phyloP scores from a whole-genome alignment of 177 flowering plant genomes.

The Tripterygium wilfordii region DNA sequence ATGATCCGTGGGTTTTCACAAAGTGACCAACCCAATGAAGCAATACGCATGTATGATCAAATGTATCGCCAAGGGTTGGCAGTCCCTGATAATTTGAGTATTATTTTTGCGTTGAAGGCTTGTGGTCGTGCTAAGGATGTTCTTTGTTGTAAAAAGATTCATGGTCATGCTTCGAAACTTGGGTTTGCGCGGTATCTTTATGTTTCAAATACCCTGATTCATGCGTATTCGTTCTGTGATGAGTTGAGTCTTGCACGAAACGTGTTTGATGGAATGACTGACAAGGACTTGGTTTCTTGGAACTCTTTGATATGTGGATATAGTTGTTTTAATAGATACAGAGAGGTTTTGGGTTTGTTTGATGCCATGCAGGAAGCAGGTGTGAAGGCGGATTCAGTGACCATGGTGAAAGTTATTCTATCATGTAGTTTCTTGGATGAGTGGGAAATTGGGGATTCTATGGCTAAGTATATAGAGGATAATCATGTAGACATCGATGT shows the following conservation, averaged over 20 bases:
- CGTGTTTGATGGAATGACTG: slow-evolving; percentile 51
- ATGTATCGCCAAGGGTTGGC: slow-evolving; percentile 28
- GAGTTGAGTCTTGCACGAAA: slow-evolving; percentile 25
- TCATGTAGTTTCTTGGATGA: slow-evolving; percentile 48
- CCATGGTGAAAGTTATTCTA: slow-evolving; percentile 54
- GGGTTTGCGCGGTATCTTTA: slow-evolving; percentile 42
- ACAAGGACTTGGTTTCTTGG: slow-evolving; percentile 67
- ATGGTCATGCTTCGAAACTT: slow-evolving; percentile 36
- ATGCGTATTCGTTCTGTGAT: slow-evolving; percentile 42
- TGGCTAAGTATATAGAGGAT: slow-evolving; percentile 36
- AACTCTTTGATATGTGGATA: slow-evolving; percentile 72
- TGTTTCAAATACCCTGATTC: slow-evolving; percentile 52
- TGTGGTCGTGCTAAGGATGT: slow-evolving; percentile 36
- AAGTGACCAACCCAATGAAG: slow-evolving; percentile 36
- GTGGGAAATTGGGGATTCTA: slow-evolving; percentile 20
- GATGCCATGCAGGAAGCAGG: slow-evolving; percentile 33
- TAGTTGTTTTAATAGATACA: slow-evolving; percentile 26
- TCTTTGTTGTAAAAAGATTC: slow-evolving; percentile 32
- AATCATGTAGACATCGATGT: slow-evolving; percentile 36
- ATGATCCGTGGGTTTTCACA: slow-evolving; percentile 44
- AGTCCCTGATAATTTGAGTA: slow-evolving; percentile 29
- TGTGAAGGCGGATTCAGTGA: slow-evolving; percentile 52
- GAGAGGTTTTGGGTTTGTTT: slow-evolving; percentile 47
- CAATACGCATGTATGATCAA: slow-evolving; percentile 28
- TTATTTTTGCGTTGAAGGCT: slow-evolving; percentile 47